Percentiles rank a stretch among this genome's conserved stretches.
Conservation (phyloP, 179 eudicot species). For the Amaranthus tricolor region DNA sequence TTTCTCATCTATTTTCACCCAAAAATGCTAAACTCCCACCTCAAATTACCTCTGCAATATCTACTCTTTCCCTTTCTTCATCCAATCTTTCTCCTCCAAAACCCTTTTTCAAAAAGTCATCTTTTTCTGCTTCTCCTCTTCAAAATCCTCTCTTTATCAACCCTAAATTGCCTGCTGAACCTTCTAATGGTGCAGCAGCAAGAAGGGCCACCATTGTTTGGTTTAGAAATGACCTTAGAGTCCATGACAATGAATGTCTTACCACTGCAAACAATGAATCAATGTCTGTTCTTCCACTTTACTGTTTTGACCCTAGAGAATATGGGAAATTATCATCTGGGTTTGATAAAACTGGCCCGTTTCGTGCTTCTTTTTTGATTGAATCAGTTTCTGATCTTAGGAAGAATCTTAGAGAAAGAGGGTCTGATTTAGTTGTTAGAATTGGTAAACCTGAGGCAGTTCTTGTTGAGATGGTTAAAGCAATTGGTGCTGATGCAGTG, state of each 20-base stretch:
- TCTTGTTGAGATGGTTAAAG: conserved; percentile 67
- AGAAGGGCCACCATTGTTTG: conserved; percentile 72
- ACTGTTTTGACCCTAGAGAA: conserved; percentile 84
- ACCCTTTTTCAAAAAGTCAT: conserved; percentile 45
- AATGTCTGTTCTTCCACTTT: conserved; percentile 69
- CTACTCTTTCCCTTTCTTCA: conserved; percentile 45
- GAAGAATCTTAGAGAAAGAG: conserved; percentile 56
- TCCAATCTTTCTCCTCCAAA: conserved; percentile 37
- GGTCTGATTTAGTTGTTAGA: conserved; percentile 86
- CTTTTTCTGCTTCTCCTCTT: conserved; percentile 60
- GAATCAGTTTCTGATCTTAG: conserved; percentile 73
- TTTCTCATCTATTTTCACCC: conserved; percentile 30
- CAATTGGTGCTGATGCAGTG: conserved; percentile 74
- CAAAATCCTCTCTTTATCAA: conserved; percentile 56
- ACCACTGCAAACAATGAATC: conserved; percentile 70
- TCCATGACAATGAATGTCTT: conserved; percentile 80
- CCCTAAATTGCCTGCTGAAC: conserved; percentile 80
- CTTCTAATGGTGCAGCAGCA: conserved; percentile 55
- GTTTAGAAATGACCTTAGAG: conserved; percentile 84
- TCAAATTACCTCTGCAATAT: conserved; percentile 55
- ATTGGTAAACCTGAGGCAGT: conserved; percentile 82
- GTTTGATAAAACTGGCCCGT: conserved; percentile 89
- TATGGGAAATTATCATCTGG: conserved; percentile 85
- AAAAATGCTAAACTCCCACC: conserved; percentile 48
- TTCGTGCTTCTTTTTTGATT: conserved; percentile 67